These are phyloP conservation scores for Erodium texanum DNA, from an alignment of 441 rosid species.

Conservation along the genomic window DNA sequence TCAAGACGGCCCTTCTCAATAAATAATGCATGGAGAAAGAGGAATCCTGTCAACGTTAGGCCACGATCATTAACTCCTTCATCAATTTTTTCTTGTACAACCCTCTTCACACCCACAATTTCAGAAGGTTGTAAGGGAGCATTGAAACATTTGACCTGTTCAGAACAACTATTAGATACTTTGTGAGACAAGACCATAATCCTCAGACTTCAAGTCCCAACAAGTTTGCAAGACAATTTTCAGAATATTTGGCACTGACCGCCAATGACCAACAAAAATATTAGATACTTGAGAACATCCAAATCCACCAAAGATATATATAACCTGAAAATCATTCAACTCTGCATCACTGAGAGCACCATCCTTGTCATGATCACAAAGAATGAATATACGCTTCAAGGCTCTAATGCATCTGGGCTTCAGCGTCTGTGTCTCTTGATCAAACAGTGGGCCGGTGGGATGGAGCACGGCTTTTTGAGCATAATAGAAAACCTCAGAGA, in stretches of 20 bases:
- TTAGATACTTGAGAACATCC: constrained; percentile 1
- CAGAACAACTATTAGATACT: constrained; percentile 4
- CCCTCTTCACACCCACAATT: constrained; percentile 54
- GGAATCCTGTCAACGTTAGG: constrained; percentile 59
- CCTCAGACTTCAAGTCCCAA: not conserved
- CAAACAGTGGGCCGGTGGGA: constrained; percentile 61
- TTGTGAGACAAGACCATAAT: not conserved
- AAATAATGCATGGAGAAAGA: constrained; percentile 57
- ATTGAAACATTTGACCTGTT: constrained; percentile 54
- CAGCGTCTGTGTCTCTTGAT: constrained; percentile 55
- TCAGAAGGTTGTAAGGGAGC: constrained; percentile 62
- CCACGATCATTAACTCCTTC: constrained; percentile 64
- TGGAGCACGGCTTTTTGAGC: constrained; percentile 69
- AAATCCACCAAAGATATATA: not conserved
- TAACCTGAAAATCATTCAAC: constrained; percentile 66
- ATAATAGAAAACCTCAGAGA: constrained; percentile 64
- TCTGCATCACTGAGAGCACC: constrained; percentile 60
- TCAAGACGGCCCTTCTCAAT: constrained; percentile 69
- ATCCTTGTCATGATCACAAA: constrained; percentile 57
- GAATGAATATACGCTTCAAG: constrained; percentile 50
- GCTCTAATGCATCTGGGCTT: constrained; percentile 60
- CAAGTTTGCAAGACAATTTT: not conserved
- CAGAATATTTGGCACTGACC: not conserved
- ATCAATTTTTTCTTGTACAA: constrained; percentile 53
- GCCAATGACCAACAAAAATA: constrained; percentile 11